Conservation (phyloP, 371 early-diverging fungal genomes). For the Haplosporangium sp. region DNA sequence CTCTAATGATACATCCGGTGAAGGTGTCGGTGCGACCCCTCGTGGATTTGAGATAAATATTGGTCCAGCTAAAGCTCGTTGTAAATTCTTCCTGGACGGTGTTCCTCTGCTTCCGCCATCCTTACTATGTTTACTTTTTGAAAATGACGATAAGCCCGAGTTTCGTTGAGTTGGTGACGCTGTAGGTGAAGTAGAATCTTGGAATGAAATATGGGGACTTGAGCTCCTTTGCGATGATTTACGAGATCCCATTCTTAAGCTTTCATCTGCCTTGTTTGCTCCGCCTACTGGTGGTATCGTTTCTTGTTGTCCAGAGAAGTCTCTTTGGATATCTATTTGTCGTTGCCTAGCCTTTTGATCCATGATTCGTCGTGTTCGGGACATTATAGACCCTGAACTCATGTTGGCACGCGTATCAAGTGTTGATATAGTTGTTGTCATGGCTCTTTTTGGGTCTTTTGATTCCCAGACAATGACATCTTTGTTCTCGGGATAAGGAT, state of each 20-base stretch:
- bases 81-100: conserved; percentile 7
- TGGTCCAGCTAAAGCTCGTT: conserved; percentile 19
- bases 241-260: background rate
- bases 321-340: conserved; percentile 37
- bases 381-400: conserved; percentile 32
- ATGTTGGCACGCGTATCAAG: conserved; percentile 42
- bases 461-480: conserved; percentile 21
- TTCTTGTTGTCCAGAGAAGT: conserved; percentile 10
- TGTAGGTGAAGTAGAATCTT: conserved; percentile 15
- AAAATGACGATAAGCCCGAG: background rate
- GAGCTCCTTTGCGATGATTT: conserved; percentile 9
- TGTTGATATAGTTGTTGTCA: conserved; percentile 32
- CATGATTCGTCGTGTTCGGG: conserved; percentile 32
- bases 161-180: conserved; percentile 2
- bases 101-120: background rate
- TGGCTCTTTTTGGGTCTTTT: conserved; percentile 24
- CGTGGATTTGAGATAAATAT: conserved; percentile 37
- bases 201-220: conserved; percentile 6
- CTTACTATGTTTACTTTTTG: conserved; percentile 7
- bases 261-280: background rate
- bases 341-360: conserved; percentile 31
- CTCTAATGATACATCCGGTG: conserved; percentile 33
- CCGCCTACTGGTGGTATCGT: background rate
- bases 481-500: conserved; percentile 33
- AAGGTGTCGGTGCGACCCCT: conserved; percentile 32